Evolutionary conservation across 2,329 filamentous ascomycete species (phyloP).

Genomic region (Whalleya microplaca): DNA sequence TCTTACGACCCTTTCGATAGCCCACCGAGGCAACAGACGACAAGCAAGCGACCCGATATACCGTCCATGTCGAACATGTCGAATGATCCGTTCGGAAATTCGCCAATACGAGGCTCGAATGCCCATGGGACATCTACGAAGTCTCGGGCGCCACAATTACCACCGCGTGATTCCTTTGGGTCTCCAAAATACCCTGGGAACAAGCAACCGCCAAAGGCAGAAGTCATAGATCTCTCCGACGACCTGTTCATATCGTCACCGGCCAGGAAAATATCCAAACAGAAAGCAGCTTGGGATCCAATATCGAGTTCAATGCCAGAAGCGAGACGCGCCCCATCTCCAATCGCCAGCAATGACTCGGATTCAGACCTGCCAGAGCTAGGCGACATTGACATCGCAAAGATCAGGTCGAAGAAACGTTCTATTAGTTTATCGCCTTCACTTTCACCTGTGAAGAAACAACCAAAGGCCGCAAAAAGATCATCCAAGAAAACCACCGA

Average conservation of each 20-base stretch:
- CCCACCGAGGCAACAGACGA: constrained; percentile 18
- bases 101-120: constrained; percentile 15
- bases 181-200: constrained; percentile 4
- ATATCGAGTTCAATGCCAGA: constrained; percentile 59
- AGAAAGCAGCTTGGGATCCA: constrained; percentile 48
- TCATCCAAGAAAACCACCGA: constrained; percentile 35
- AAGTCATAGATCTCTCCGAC: constrained; percentile 35
- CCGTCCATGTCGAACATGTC: constrained; percentile 5
- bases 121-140: neutral
- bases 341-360: constrained; percentile 37
- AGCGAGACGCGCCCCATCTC: constrained; percentile 21
- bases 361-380: constrained; percentile 54
- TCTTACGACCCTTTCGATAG: constrained; percentile 31
- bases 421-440: constrained; percentile 22
- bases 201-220: constrained; percentile 17
- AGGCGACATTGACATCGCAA: constrained; percentile 43
- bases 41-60: neutral
- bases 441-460: constrained; percentile 23
- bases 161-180: constrained; percentile 1
- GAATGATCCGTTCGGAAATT: constrained; percentile 31
- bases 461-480: constrained; percentile 21
- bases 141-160: constrained; percentile 1
- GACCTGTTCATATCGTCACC: constrained; percentile 25
- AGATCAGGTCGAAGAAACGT: constrained; percentile 21
- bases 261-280: constrained; percentile 27